Conservation (phyloP, 1,284 basidiomycete genomes). For the Apiotrichum gamsii region DNA sequence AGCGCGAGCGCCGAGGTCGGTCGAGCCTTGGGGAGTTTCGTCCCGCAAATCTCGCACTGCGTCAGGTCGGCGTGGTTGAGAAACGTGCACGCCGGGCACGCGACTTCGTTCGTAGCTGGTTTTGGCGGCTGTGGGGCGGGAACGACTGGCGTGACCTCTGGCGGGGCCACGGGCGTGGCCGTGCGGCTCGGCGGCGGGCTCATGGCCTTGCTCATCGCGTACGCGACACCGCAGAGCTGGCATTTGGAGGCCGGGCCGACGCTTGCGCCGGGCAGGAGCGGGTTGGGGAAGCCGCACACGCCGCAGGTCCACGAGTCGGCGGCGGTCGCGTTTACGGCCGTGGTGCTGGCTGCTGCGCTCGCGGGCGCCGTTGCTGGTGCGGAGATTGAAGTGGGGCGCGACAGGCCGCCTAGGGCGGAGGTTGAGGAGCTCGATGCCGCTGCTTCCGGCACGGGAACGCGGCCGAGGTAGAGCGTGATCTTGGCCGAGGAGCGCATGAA, state of each 20-base stretch:
- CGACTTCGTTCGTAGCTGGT: too few relatives aligned
- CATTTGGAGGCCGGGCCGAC: constrained; percentile 59
- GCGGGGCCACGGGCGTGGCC: constrained; percentile 7
- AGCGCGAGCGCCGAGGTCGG: too few relatives aligned
- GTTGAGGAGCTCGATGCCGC: not conserved
- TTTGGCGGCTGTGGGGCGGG: too few relatives aligned
- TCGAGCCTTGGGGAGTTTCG: constrained; percentile 51
- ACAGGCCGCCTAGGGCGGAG: too few relatives aligned
- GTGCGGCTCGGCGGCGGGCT: constrained; percentile 4
- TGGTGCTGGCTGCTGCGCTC: not conserved
- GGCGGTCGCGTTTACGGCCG: not conserved
- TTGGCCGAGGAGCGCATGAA: constrained; percentile 87
- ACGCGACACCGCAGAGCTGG: constrained; percentile 57
- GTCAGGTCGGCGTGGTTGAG: constrained; percentile 72
- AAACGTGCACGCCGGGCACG: constrained; percentile 87
- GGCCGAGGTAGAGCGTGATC: constrained; percentile 65
- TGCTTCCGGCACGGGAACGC: constrained; percentile 5
- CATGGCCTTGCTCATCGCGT: constrained; percentile 10
- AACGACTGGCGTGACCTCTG: too few relatives aligned
- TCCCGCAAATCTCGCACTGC: constrained; percentile 82
- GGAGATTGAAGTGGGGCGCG: not conserved
- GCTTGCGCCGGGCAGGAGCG: constrained; percentile 44
- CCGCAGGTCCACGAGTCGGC: constrained; percentile 67
- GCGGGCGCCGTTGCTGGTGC: not conserved
- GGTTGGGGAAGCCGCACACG: constrained; percentile 76